A percentile compares a stretch with the other conserved stretches of the same genome.
Conservation (phyloP, 1,284 basidiomycete genomes). For the Ganoderma multipileum region DNA sequence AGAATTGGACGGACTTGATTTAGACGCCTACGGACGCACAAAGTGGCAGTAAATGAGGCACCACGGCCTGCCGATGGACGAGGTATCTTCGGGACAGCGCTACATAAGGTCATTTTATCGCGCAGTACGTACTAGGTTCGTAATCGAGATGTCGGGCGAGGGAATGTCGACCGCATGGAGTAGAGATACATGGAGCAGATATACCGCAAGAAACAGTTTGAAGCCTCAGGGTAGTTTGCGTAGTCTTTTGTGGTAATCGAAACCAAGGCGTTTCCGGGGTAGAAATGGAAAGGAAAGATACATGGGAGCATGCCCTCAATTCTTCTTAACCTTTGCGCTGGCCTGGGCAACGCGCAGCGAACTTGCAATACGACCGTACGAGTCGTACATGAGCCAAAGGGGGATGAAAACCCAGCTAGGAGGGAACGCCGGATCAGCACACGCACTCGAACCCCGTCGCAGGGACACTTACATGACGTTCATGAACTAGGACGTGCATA, state of each 20-base stretch:
- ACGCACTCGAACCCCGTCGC: no score
- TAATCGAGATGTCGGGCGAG: neutral
- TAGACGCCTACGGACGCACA: neutral
- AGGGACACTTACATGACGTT: conserved; percentile 68
- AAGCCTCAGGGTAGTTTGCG: neutral
- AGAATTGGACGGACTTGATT: neutral
- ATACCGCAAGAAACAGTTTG: neutral
- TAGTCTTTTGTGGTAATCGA: neutral
- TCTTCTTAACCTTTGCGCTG: conserved; percentile 46
- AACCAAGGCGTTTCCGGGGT: neutral
- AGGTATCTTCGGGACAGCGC: no score
- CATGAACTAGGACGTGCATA: conserved; percentile 65
- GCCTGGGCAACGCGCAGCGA: conserved; percentile 58
- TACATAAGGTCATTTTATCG: neutral
- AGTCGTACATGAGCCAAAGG: conserved; percentile 76
- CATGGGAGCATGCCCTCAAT: conserved; percentile 28
- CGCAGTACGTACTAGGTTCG: neutral
- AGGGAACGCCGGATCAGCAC: neutral
- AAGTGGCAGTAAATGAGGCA: neutral
- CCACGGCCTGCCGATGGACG: neutral
- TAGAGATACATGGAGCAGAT: neutral
- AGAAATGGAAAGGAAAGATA: neutral
- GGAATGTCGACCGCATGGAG: neutral
- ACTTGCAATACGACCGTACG: conserved; percentile 70
- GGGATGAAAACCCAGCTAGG: conserved; percentile 82